These are phyloP conservation scores for Schizosaccharomyces octosporus DNA, from an alignment of 805 yeast species.

Conservation along the genomic window DNA sequence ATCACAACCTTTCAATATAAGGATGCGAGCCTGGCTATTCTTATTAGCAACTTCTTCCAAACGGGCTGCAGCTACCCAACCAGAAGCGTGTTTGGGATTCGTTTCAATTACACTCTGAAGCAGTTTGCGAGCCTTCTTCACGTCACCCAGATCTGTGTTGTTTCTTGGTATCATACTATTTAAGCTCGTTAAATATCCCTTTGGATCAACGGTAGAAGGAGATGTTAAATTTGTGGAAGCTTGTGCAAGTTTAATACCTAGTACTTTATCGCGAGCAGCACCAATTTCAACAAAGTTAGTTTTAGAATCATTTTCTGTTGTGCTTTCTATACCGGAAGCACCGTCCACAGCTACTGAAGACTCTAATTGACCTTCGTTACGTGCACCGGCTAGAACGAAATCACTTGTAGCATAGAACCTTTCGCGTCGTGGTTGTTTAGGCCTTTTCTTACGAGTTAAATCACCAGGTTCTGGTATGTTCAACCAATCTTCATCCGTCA, in stretches of 20 bases:
- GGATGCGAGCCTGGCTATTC: slow-evolving; percentile 27
- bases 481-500: slow-evolving; percentile 56
- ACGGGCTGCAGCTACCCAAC: slow-evolving; percentile 72
- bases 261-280: slow-evolving; percentile 35
- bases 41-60: slow-evolving; percentile 44
- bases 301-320: slow-evolving; percentile 9
- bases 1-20: slow-evolving; percentile 54
- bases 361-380: slow-evolving; percentile 12
- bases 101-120: slow-evolving; percentile 44
- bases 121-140: slow-evolving; percentile 27
- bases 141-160: slow-evolving; percentile 23
- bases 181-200: slow-evolving; percentile 21
- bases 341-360: slow-evolving; percentile 11
- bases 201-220: slow-evolving; percentile 15
- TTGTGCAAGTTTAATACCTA: slow-evolving; percentile 30
- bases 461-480: slow-evolving; percentile 73
- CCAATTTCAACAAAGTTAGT: slow-evolving; percentile 32
- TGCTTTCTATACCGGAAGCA: slow-evolving; percentile 8
- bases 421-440: slow-evolving; percentile 30
- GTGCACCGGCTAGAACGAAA: slow-evolving; percentile 22
- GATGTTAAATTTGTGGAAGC: slow-evolving; percentile 8
- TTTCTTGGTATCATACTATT: slow-evolving; percentile 6
- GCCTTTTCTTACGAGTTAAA: slow-evolving; percentile 52
- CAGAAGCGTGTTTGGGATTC: slow-evolving; percentile 47
- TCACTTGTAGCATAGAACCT: slow-evolving; percentile 73